phyloP scores from a whole-genome alignment of 2,329 filamentous ascomycete genomes.

The Phialocephala subalpina region DNA sequence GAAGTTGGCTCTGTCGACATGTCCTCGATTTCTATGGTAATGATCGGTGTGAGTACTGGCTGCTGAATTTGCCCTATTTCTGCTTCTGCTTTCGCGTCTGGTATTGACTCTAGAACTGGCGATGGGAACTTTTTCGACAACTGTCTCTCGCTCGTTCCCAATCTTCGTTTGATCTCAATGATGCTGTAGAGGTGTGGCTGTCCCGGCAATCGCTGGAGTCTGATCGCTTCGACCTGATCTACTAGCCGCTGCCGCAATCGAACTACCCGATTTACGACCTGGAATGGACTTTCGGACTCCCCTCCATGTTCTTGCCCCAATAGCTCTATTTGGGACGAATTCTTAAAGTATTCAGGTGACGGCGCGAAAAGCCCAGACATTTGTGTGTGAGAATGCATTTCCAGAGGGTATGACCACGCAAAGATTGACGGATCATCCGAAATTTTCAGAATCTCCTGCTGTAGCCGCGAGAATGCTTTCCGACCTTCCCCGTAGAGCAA shows the following conservation, averaged over 20 bases:
- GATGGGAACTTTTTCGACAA: background rate
- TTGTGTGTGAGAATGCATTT: background rate
- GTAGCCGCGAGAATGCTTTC: slow-evolving; percentile 46
- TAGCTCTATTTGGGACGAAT: background rate
- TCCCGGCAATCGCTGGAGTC: background rate
- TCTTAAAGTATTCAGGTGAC: background rate
- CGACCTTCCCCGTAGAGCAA: slow-evolving; percentile 48
- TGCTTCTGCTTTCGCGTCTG: background rate
- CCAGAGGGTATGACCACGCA: background rate
- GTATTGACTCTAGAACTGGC: background rate
- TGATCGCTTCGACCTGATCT: slow-evolving; percentile 1
- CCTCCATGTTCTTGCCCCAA: background rate
- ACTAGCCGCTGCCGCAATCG: background rate
- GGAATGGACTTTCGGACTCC: background rate
- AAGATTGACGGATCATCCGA: slow-evolving; percentile 3
- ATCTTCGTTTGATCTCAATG: background rate
- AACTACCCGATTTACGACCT: background rate
- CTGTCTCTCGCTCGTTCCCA: background rate
- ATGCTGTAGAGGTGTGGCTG: background rate
- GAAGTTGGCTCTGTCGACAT: background rate
- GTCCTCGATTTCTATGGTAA: background rate
- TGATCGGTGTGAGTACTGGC: background rate
- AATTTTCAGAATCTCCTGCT: slow-evolving; percentile 44
- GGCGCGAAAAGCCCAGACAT: background rate
- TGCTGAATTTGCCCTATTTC: background rate